Evolutionary conservation across 202 grass and related monocot species (phyloP), one percentile per base, ranked within the genome.

Genomic region (Zoysia matrella): DNA sequence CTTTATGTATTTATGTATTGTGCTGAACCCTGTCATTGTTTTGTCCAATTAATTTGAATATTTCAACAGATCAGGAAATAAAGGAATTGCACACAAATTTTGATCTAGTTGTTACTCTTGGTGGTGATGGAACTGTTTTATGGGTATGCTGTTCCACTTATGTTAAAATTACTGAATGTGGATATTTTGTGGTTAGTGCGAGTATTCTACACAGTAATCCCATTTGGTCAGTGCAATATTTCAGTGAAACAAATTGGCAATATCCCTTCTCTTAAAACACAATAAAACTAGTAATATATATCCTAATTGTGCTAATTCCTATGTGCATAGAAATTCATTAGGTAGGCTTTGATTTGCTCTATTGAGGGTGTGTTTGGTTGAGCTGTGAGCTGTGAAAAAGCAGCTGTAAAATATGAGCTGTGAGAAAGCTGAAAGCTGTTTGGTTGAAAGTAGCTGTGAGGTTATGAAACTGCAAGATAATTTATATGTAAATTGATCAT

Each of bases 121-220:
- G 95, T 1, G 92, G 95, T 60, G 95, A 97, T 63, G 95, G 95
- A 87, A 97, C 95, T 83, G 95, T 97, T 89, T 69, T 97, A 42
- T 97, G 92, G 92, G 95, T 94, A 94, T 36, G 86, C 40, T 70
- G 39, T 48, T 72, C 47, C 46, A 52, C 2, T 76, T 76, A 44
- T 80, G 67, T 87, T 52, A 44, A 52, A 85, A 41, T 81, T 76
- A 85, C 22, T 48, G 69, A 75, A 52, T 72, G 11, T 67, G n/a
- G 4, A 52, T 60, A 58, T 75, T 63, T 66, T 65, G 14, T 75
- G 54, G 11, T 71, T 71, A 71, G 12, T 80, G 65, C 75, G 55
- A 60, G 57, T 2, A 60, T 60, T 60, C 16, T 61, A 70, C 45
- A 77, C 7, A n/a, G 2, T 68, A 75, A 61, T 18, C n/a, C 36